phyloP scores from a whole-genome alignment of 352 stramenopile genomes.

The Globisporangium cylindrosporum region DNA sequence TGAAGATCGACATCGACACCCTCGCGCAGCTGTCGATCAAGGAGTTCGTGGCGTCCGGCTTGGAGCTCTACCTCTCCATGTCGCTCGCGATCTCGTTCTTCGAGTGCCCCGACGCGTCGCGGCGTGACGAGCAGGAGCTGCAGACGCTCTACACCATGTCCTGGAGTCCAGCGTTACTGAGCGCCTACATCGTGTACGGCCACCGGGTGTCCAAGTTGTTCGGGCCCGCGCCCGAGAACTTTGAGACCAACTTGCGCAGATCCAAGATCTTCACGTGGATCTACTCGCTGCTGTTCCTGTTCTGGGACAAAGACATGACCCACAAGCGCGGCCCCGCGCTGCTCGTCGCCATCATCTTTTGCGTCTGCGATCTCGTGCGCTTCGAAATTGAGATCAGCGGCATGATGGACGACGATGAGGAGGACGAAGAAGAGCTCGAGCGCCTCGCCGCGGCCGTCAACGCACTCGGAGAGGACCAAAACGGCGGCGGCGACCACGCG shows the following conservation, averaged over 20 bases:
- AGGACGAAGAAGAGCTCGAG: constrained; percentile 26
- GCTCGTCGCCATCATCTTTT: constrained; percentile 69
- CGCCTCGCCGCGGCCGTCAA: constrained; percentile 11
- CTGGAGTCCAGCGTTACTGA: constrained; percentile 50
- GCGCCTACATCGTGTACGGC: constrained; percentile 52
- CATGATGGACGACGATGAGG: constrained; percentile 51
- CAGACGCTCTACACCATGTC: constrained; percentile 63
- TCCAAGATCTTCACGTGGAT: constrained; percentile 70
- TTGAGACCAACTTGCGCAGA: constrained; percentile 65
- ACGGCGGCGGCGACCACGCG: not conserved
- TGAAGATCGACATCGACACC: constrained; percentile 34
- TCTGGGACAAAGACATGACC: constrained; percentile 71
- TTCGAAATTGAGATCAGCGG: constrained; percentile 74
- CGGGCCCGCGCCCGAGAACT: constrained; percentile 52
- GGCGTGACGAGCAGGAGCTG: constrained; percentile 66
- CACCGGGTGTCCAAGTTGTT: constrained; percentile 34
- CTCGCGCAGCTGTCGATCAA: constrained; percentile 54
- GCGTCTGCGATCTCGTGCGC: constrained; percentile 57
- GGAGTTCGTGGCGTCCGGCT: constrained; percentile 45
- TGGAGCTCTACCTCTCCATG: constrained; percentile 75
- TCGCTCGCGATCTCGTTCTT: constrained; percentile 73
- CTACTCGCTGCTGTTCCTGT: constrained; percentile 54
- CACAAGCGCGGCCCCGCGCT: constrained; percentile 68
- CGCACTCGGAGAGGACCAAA: constrained; percentile 3
- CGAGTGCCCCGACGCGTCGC: constrained; percentile 41